Base-by-base conservation (phyloP, 345 rosid species). In the Syzygium aqueum region DNA sequence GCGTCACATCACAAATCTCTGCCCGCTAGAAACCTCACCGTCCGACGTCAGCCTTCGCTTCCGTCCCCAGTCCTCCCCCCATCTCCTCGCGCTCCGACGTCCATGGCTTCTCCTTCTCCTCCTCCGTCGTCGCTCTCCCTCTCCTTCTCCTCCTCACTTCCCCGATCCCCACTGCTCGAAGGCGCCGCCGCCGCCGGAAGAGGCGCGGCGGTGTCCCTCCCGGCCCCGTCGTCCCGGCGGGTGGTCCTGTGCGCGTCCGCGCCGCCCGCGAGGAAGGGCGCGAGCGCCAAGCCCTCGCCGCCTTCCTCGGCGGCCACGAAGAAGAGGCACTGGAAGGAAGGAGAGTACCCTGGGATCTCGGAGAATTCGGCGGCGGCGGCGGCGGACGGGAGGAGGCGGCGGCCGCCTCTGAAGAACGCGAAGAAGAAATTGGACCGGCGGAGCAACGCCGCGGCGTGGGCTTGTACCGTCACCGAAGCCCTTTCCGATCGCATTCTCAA, bases 271-370 rank as follows among this genome's bases (percentile, higher is more conserved):
- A 22, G 80, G 49, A 37, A 73, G 49, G 10, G 46, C 78, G 78
- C 78, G 78, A 11, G 49, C 25, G 82, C 92, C 85, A 5, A 43
- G 46, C 46, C 46, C 46, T 43, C 46, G 46, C 46, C 92, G 7
- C 88, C 93, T 78, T 88, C 92, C 21, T 28, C 94, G 51, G 61
- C 89, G 27, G 86, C n/a, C 17, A 65, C 89, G 53, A 94, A 87
- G 88, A 95, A 90, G 93, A 91, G 91, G 89, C 94, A 89, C 84
- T 95, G 99, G 98, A 96, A 96, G 85, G 90, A 90, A 84, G 99
- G 96, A 2, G 97, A 96, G 82, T 95, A 92, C 86, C 99, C 96
- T 19, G 98, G 98, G 85, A 61, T 91, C 15, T 91, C 98, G 4
- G 93, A 91, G 59, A 87, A 87, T 51, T 88, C 51, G 88, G 89